Conservation (phyloP, 305 asterid genomes). For the Euphrasia arctica region DNA sequence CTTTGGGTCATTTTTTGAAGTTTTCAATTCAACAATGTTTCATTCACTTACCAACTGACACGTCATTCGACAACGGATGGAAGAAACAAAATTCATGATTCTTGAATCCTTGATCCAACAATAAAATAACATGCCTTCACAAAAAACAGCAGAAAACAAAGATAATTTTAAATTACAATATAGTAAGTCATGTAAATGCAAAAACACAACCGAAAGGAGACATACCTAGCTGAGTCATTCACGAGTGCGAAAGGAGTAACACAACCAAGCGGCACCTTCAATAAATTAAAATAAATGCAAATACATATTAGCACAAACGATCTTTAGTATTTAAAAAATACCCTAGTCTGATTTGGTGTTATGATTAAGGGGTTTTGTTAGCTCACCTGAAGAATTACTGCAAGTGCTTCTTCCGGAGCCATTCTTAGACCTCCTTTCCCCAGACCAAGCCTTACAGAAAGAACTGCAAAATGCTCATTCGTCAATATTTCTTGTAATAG, state of each 20-base stretch:
- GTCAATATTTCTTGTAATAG: slow-evolving; percentile 9
- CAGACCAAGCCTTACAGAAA: slow-evolving; percentile 94
- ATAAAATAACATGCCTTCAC: slow-evolving; percentile 73
- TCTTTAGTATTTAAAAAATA: no score
- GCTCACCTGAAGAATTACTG: slow-evolving; percentile 76
- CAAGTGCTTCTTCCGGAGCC: slow-evolving; percentile 94
- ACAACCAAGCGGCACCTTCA: slow-evolving; percentile 83
- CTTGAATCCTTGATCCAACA: slow-evolving; percentile 83
- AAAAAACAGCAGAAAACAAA: slow-evolving; percentile 24
- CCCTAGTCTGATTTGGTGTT: no score
- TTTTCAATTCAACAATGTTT: neutral
- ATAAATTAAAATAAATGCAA: slow-evolving; percentile 24
- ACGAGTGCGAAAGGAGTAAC: slow-evolving; percentile 93
- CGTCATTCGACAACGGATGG: slow-evolving; percentile 91
- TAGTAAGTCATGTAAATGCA: neutral
- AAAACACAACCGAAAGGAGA: slow-evolving; percentile 15
- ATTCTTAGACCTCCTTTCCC: slow-evolving; percentile 94
- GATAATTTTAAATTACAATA: slow-evolving; percentile 13
- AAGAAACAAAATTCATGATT: slow-evolving; percentile 70
- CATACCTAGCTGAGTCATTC: slow-evolving; percentile 84
- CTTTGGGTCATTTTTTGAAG: slow-evolving; percentile 7
- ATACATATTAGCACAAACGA: neutral
- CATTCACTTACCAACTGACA: slow-evolving; percentile 57
- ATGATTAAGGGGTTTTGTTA: neutral
- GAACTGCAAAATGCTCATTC: slow-evolving; percentile 56